These are phyloP conservation scores for Pythium utonaiense DNA, from an alignment of 352 stramenopile species.

Conservation along the genomic window DNA sequence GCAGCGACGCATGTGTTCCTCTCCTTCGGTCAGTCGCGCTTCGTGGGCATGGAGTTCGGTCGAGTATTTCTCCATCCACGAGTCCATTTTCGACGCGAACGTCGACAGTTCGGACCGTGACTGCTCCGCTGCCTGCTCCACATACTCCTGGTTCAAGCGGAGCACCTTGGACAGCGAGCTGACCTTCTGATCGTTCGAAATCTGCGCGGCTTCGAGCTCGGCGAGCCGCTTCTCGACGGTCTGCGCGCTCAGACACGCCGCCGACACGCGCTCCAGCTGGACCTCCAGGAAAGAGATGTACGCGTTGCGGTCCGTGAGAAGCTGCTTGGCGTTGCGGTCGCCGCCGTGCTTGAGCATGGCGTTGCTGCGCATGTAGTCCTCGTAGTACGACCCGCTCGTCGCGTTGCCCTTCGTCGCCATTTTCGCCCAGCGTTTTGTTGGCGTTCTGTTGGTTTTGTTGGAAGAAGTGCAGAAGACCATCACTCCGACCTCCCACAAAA, in stretches of 20 bases:
- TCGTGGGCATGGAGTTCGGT: slow-evolving; percentile 38
- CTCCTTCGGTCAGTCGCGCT: slow-evolving; percentile 26
- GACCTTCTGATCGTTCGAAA: slow-evolving; percentile 48
- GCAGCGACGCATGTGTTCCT: slow-evolving; percentile 40
- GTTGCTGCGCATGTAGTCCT: slow-evolving; percentile 79
- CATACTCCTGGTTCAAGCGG: slow-evolving; percentile 66
- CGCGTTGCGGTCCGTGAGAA: slow-evolving; percentile 79
- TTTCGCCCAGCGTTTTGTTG: slow-evolving; percentile 1
- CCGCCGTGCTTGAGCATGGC: slow-evolving; percentile 63
- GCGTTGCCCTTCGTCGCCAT: slow-evolving; percentile 14
- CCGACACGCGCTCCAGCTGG: slow-evolving; percentile 83
- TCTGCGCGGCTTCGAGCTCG: slow-evolving; percentile 46
- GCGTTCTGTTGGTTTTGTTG: neutral
- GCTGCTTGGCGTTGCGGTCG: slow-evolving; percentile 54
- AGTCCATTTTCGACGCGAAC: slow-evolving; percentile 38
- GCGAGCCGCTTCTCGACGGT: slow-evolving; percentile 60
- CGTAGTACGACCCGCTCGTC: slow-evolving; percentile 69
- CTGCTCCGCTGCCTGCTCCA: slow-evolving; percentile 54
- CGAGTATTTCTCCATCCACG: slow-evolving; percentile 71
- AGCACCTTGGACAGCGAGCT: slow-evolving; percentile 68
- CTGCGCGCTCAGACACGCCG: slow-evolving; percentile 68
- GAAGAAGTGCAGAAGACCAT: slow-evolving; percentile 12
- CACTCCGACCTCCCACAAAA: slow-evolving; percentile 11
- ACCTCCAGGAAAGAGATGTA: slow-evolving; percentile 89
- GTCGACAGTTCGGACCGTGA: slow-evolving; percentile 28